phyloP scores from a whole-genome alignment of 306 rosid genomes.

The Prinsepia uniflora region DNA sequence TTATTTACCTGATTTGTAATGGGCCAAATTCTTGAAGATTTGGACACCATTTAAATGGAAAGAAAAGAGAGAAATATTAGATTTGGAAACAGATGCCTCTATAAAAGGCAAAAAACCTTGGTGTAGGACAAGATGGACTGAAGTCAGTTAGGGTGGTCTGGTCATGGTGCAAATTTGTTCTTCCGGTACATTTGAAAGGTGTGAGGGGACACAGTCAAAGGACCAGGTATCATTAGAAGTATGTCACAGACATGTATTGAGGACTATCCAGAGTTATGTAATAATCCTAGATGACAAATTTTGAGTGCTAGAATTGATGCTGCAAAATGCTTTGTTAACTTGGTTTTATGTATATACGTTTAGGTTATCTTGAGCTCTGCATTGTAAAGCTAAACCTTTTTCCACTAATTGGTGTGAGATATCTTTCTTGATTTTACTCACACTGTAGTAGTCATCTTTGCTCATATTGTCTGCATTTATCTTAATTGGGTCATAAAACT shows the following conservation, averaged over 20 bases:
- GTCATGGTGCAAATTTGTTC: not conserved
- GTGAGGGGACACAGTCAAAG: not conserved
- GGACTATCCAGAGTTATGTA: not conserved
- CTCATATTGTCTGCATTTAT: not conserved
- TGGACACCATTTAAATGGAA: not conserved
- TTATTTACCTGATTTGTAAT: not conserved
- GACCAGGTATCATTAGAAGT: not conserved
- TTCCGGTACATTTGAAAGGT: not conserved
- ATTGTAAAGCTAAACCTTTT: not conserved
- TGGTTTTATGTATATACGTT: not conserved
- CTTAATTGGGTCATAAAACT: not conserved
- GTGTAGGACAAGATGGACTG: not conserved
- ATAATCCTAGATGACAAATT: not conserved
- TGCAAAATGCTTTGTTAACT: not conserved
- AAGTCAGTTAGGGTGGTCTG: constrained; percentile 10
- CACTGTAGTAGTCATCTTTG: not conserved
- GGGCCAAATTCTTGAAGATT: not conserved
- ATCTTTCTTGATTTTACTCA: not conserved
- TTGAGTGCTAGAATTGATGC: not conserved
- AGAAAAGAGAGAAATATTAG: not conserved
- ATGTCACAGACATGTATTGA: not conserved
- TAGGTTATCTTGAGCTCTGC: not conserved
- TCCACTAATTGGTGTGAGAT: not conserved
- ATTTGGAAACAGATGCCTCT: not conserved
- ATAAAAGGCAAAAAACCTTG: not conserved